A percentile compares a stretch with the other conserved stretches of the same genome.
phyloP scores from a whole-genome alignment of 345 rosid species.

The Carallia brachiata region DNA sequence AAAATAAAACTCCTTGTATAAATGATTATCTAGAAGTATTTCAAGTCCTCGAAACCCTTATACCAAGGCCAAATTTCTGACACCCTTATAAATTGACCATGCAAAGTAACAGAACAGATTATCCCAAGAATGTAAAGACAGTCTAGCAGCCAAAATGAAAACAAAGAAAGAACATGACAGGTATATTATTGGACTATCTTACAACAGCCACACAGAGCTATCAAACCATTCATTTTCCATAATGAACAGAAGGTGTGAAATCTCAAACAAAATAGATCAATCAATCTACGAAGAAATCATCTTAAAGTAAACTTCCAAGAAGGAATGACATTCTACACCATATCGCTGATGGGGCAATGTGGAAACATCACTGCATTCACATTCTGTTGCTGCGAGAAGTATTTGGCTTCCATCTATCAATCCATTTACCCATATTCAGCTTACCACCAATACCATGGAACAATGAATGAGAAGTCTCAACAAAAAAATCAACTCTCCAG shows the following conservation, averaged over 20 bases:
- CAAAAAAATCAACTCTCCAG: too few relatives aligned
- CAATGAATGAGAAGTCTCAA: too few relatives aligned
- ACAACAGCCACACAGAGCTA: neutral
- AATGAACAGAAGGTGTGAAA: neutral
- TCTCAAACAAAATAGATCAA: slow-evolving; percentile 1
- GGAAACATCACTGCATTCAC: neutral
- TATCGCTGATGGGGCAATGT: neutral
- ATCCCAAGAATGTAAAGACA: too few relatives aligned
- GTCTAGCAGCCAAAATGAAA: too few relatives aligned
- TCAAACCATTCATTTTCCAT: neutral
- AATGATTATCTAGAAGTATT: too few relatives aligned
- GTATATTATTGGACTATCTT: too few relatives aligned
- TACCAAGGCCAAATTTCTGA: too few relatives aligned
- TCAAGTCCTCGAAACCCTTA: too few relatives aligned
- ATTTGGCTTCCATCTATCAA: slow-evolving; percentile 2
- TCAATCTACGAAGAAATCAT: slow-evolving; percentile 4
- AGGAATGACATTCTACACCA: neutral
- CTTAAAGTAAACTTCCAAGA: neutral
- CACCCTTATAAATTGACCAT: too few relatives aligned
- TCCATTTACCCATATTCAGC: neutral
- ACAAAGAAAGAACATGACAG: too few relatives aligned
- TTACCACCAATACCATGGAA: neutral
- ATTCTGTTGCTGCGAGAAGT: neutral
- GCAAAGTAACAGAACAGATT: too few relatives aligned
- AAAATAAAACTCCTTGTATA: too few relatives aligned